phyloP scores from a whole-genome alignment of 1,284 basidiomycete species.

The Pseudozyma tsukubaensis region DNA sequence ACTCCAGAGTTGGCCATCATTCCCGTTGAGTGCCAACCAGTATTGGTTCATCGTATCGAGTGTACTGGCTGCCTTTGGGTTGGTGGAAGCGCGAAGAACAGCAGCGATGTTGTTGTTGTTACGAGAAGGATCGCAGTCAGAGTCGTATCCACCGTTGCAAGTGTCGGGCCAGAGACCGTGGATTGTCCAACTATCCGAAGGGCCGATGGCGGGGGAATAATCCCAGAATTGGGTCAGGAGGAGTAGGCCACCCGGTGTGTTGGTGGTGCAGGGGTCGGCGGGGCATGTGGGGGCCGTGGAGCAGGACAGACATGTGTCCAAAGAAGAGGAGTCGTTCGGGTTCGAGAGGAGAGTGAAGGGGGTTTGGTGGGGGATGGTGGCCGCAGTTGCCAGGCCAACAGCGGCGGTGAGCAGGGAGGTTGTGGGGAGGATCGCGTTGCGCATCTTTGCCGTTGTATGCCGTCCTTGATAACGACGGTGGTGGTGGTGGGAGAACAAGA shows the following conservation, averaged over 20 bases:
- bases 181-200: conserved; percentile 48
- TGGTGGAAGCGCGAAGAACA: conserved; percentile 16
- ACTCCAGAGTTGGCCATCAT: conserved; percentile 40
- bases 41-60: conserved; percentile 55
- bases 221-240: conserved; percentile 57
- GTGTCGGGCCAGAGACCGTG: conserved; percentile 56
- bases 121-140: conserved; percentile 40
- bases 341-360: conserved; percentile 9
- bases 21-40: conserved; percentile 51
- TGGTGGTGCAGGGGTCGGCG: conserved; percentile 40
- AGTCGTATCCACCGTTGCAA: conserved; percentile 43
- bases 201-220: conserved; percentile 49
- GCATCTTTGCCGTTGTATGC: conserved; percentile 12
- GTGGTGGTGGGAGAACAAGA: neutral
- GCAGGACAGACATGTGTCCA: conserved; percentile 36
- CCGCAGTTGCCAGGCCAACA: conserved; percentile 2
- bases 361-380: conserved; percentile 11
- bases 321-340: neutral
- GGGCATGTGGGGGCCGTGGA: conserved; percentile 20
- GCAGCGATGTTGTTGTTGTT: conserved; percentile 33
- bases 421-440: neutral
- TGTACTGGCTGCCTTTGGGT: conserved; percentile 17
- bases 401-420: conserved; percentile 1
- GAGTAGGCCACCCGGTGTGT: conserved; percentile 52
- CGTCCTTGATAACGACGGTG: neutral